Conservation (phyloP, 352 stramenopile species). For the Globisporangium acanthophoron region DNA sequence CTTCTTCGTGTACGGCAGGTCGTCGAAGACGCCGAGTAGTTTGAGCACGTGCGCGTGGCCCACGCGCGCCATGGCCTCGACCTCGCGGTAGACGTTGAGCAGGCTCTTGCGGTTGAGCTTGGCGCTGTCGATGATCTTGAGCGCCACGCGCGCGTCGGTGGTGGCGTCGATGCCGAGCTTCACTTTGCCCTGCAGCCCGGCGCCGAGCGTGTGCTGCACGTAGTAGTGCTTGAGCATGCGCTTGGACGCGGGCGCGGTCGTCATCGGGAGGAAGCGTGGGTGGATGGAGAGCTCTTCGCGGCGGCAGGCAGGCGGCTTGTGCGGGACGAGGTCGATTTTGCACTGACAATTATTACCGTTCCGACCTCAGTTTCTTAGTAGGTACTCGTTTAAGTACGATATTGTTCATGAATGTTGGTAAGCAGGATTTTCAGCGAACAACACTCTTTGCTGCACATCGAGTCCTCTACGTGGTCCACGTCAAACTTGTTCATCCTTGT, state of each 20-base stretch:
- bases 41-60: conserved; percentile 77
- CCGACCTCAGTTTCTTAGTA: too few species aligned
- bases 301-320: not conserved
- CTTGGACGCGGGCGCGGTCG: not conserved
- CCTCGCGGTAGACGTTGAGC: conserved; percentile 85
- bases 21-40: conserved; percentile 70
- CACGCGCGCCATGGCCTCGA: conserved; percentile 87
- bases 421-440: too few species aligned
- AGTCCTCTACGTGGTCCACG: too few species aligned
- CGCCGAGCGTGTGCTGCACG: conserved; percentile 77
- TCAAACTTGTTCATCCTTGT: too few species aligned
- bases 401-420: too few species aligned
- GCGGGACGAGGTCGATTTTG: conserved; percentile 9
- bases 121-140: conserved; percentile 88
- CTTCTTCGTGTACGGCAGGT: conserved; percentile 72
- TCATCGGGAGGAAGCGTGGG: not conserved
- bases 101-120: conserved; percentile 79
- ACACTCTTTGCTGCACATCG: too few species aligned
- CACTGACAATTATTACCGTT: conserved; percentile 1
- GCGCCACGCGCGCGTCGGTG: conserved; percentile 78
- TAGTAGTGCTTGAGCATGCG: conserved; percentile 74
- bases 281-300: not conserved
- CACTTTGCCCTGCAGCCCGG: conserved; percentile 81
- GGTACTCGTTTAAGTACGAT: too few species aligned
- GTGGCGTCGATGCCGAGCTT: conserved; percentile 81